Evolutionary conservation across 1,284 basidiomycete species (phyloP).

Genomic region (Cryptococcus sp.): DNA sequence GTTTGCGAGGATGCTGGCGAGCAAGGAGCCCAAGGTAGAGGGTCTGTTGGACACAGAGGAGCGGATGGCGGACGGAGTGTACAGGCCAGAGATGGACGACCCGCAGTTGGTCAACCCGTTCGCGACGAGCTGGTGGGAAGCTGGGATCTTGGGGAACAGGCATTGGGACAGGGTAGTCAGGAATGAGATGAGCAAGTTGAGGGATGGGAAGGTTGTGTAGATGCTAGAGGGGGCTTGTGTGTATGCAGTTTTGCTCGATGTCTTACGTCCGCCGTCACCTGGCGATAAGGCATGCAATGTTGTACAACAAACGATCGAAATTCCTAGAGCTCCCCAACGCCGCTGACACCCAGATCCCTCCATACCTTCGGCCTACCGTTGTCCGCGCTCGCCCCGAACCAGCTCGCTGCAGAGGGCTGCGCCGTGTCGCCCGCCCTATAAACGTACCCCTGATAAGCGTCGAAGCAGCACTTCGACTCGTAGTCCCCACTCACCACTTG

Average conservation of each 20-base stretch:
- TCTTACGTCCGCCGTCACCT: background rate
- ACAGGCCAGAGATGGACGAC: slow-evolving; percentile 77
- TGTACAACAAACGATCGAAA: slow-evolving; percentile 8
- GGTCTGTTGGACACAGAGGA: slow-evolving; percentile 83
- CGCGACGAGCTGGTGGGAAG: slow-evolving; percentile 50
- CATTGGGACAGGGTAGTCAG: slow-evolving; percentile 50
- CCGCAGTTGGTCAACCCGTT: slow-evolving; percentile 63
- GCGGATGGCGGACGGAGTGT: slow-evolving; percentile 72
- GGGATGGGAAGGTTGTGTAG: slow-evolving; percentile 32
- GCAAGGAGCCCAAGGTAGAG: slow-evolving; percentile 74
- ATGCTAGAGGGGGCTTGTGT: background rate
- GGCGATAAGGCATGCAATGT: background rate
- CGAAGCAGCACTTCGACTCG: too few relatives aligned
- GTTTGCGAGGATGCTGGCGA: slow-evolving; percentile 68
- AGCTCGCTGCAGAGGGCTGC: slow-evolving; percentile 67
- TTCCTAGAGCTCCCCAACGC: slow-evolving; percentile 55
- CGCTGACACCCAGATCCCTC: slow-evolving; percentile 68
- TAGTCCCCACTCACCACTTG: slow-evolving; percentile 74
- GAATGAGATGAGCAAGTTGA: slow-evolving; percentile 41
- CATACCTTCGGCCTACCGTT: slow-evolving; percentile 65
- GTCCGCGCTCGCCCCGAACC: slow-evolving; percentile 66
- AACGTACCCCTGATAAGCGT: too few relatives aligned
- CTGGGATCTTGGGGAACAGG: slow-evolving; percentile 37
- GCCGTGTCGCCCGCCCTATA: slow-evolving; percentile 69
- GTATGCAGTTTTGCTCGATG: background rate